Evolutionary conservation across 169 alveolate genomes (phyloP), one percentile per base, ranked within the genome.

Genomic region (Plasmodium vinckei): DNA sequence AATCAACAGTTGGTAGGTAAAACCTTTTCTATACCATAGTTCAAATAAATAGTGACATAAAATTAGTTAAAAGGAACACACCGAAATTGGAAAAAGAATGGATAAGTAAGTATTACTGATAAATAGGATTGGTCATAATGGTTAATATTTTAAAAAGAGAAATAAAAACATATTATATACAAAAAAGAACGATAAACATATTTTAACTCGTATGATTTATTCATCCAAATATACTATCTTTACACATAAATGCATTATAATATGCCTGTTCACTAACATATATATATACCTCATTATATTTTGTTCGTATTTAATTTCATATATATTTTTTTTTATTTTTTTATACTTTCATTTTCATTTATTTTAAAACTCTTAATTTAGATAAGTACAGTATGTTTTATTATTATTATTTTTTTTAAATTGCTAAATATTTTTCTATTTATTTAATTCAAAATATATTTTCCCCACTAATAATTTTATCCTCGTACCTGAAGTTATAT

Each of bases 241-340:
- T 15, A 51, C 59, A 15, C 19, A 51, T 49, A 21, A 21, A 49
- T 49, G 59, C 13, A 10, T 49, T 49, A 13, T 13, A 13, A 12
- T 51, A 51, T 15, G 0, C 19, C 59, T 51, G 17, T 2, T 51
- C n/a, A 51, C 7, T 12, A 4, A 15, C 59, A 51, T 51, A 15
- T 51, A 15, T 51, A 0, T 51, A 15, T 51, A 0, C 10, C 59
- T 13, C 19, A 25, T 23, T 59, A 25, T 73, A 19, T 61, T 46
- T 42, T 54, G 39, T 25, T 53, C 49, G 5, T 47, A 54, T 33
- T 57, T 60, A 44, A 60, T 15, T 42, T 19, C 47, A 10, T 15
- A 2, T 23, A 27, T 15, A 15, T n/a, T 42, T 47, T 69, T 47
- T 59, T 73, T 72, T 73, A 61, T 73, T 73, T 73, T 72, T 44